These are phyloP conservation scores for Aspergillus novofumigatus DNA, from an alignment of 2,329 filamentous ascomycete species.

Conservation along the genomic window DNA sequence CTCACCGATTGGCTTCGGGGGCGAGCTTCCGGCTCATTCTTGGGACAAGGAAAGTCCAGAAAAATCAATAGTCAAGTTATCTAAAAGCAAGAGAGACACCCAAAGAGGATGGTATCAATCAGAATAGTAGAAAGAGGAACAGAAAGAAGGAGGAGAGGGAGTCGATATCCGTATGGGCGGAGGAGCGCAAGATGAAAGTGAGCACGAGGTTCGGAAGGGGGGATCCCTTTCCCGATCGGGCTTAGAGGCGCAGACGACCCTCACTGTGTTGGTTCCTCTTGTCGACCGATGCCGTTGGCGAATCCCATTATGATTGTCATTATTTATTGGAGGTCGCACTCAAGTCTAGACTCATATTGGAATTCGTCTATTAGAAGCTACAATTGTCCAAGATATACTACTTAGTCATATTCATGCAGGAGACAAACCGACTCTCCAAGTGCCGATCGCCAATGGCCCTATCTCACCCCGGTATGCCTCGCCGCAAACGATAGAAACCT, in stretches of 20 bases:
- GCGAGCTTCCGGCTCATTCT: conserved; percentile 70
- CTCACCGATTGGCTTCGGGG: conserved; percentile 97
- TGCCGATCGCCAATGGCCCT: too few species aligned
- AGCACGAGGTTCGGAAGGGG: conserved; percentile 25
- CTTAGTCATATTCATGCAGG: neutral
- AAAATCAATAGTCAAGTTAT: conserved; percentile 12
- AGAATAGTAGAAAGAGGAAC: conserved; percentile 3
- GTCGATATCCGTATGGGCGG: conserved; percentile 11
- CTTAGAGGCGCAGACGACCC: conserved; percentile 18
- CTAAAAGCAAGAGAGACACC: conserved; percentile 20
- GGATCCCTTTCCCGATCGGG: conserved; percentile 18
- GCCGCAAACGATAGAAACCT: neutral
- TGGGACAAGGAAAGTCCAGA: conserved; percentile 18
- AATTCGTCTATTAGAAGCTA: neutral
- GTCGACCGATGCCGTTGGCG: neutral
- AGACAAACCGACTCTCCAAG: too few species aligned
- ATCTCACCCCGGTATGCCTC: neutral
- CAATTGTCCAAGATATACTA: neutral
- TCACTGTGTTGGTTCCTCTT: conserved; percentile 8
- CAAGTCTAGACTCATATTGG: neutral
- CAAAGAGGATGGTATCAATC: conserved; percentile 14
- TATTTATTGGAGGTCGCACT: neutral
- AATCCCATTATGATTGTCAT: neutral
- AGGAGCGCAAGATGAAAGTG: conserved; percentile 20
- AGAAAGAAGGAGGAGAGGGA: conserved; percentile 9